Evolutionary conservation across 2,329 filamentous ascomycete species (phyloP).

Genomic region (Exophiala mesophila): DNA sequence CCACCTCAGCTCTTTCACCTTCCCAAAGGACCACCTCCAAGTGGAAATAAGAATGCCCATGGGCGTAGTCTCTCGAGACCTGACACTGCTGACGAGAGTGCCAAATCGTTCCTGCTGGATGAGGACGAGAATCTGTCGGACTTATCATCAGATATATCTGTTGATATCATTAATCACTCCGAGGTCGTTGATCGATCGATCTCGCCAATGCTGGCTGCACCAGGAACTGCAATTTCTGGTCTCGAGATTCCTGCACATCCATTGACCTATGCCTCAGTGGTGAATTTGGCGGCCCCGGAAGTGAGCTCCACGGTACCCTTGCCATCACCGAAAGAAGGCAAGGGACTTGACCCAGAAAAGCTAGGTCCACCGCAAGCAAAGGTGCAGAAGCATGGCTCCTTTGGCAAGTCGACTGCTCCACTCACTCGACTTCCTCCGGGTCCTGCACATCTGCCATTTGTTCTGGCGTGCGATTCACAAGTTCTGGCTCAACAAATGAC

Average conservation of each 20-base stretch:
- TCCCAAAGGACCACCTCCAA: constrained; percentile 23
- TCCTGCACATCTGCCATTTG: constrained; percentile 54
- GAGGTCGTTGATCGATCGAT: constrained; percentile 33
- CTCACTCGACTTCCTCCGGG: constrained; percentile 14
- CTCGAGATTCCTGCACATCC: constrained; percentile 41
- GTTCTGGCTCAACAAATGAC: constrained; percentile 60
- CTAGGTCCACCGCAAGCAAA: neutral
- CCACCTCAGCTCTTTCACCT: constrained; percentile 22
- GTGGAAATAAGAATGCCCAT: constrained; percentile 25
- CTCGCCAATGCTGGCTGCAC: constrained; percentile 30
- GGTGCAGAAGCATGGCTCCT: neutral
- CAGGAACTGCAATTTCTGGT: constrained; percentile 35
- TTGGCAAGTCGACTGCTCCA: constrained; percentile 3
- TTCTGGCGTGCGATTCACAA: constrained; percentile 59
- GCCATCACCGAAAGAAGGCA: neutral
- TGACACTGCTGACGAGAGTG: constrained; percentile 26
- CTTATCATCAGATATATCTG: constrained; percentile 46
- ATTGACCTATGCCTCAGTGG: constrained; percentile 42
- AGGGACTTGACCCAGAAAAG: neutral
- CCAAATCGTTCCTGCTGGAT: constrained; percentile 47
- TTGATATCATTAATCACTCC: constrained; percentile 44
- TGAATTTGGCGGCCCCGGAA: constrained; percentile 34
- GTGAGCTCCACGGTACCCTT: neutral
- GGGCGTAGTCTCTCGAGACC: constrained; percentile 27
- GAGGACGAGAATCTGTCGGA: constrained; percentile 54